phyloP scores from a whole-genome alignment of 768 basidiomycete genomes.

The Dacryopinax primogenitus region DNA sequence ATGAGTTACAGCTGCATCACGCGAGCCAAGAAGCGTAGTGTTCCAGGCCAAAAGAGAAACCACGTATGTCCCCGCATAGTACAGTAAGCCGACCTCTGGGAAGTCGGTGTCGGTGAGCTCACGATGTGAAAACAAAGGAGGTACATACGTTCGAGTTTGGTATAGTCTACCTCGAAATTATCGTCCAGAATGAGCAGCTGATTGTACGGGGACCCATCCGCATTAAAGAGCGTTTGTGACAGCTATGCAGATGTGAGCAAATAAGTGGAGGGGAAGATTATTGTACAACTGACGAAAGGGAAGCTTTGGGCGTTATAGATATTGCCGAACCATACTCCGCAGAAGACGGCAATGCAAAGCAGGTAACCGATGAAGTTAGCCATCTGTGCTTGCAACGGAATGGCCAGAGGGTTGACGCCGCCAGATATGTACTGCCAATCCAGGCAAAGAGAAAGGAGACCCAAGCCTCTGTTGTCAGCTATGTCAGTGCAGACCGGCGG shows the following conservation, averaged over 20 bases:
- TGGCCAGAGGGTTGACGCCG: slow-evolving; percentile 36
- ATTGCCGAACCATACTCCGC: slow-evolving; percentile 31
- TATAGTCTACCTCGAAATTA: slow-evolving; percentile 39
- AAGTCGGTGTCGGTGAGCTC: background rate
- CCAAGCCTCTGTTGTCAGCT: background rate
- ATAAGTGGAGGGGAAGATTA: too few species aligned
- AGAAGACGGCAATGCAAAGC: slow-evolving; percentile 35
- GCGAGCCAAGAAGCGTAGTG: background rate
- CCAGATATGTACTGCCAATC: slow-evolving; percentile 44
- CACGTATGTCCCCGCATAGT: slow-evolving; percentile 39
- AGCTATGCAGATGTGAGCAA: slow-evolving; percentile 27
- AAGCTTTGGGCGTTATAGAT: slow-evolving; percentile 47
- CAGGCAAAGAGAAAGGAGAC: slow-evolving; percentile 25
- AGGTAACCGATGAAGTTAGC: slow-evolving; percentile 31
- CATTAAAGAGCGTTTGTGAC: slow-evolving; percentile 37
- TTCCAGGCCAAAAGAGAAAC: slow-evolving; percentile 35
- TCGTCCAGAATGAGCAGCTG: slow-evolving; percentile 40
- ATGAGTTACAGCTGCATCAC: background rate
- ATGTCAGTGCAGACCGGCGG: background rate
- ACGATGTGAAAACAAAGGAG: background rate
- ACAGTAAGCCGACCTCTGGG: slow-evolving; percentile 19
- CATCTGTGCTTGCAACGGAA: slow-evolving; percentile 40
- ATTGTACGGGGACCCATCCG: slow-evolving; percentile 41
- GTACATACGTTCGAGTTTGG: slow-evolving; percentile 30
- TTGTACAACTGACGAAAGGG: slow-evolving; percentile 37